Percentiles rank a stretch among this genome's conserved stretches.
Conservation (phyloP, 805 yeast species). For the Cyberlindnera veronae region DNA sequence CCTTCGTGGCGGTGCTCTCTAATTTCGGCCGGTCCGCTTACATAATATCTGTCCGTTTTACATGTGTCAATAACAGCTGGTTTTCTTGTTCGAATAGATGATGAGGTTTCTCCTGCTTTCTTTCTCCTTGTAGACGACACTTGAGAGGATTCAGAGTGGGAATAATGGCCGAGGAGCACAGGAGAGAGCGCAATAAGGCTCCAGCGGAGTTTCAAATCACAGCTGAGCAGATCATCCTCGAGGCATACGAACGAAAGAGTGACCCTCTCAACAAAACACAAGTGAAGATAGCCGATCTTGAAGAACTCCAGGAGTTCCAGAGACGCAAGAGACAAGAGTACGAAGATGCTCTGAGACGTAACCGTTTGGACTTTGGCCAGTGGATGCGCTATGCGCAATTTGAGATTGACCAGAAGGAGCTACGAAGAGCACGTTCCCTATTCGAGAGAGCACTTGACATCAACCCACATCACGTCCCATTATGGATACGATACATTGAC, state of each 20-base stretch:
- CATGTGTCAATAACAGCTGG: slow-evolving; percentile 2
- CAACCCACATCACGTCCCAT: slow-evolving; percentile 68
- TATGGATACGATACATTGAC: slow-evolving; percentile 85
- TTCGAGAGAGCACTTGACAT: slow-evolving; percentile 85
- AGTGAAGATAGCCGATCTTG: slow-evolving; percentile 63
- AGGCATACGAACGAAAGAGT: slow-evolving; percentile 52
- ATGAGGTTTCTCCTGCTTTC: background rate
- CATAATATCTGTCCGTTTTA: background rate
- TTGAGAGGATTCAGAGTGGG: too few relatives aligned
- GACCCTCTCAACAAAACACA: slow-evolving; percentile 37
- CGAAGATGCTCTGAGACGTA: slow-evolving; percentile 84
- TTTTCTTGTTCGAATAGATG: too few relatives aligned
- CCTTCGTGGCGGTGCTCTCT: slow-evolving; percentile 72
- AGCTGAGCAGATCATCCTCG: slow-evolving; percentile 59
- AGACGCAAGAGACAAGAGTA: slow-evolving; percentile 74
- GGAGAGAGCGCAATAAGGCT: slow-evolving; percentile 35
- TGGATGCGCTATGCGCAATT: slow-evolving; percentile 92
- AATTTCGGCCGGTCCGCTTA: background rate
- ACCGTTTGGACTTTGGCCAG: slow-evolving; percentile 75
- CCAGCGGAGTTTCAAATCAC: slow-evolving; percentile 55
- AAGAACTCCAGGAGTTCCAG: slow-evolving; percentile 75
- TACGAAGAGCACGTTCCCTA: slow-evolving; percentile 75
- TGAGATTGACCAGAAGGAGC: slow-evolving; percentile 79
- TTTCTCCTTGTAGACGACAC: background rate
- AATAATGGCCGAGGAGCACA: background rate